Evolutionary conservation across 495 filamentous ascomycete genomes (phyloP).

Genomic region (Daldinia decipiens): DNA sequence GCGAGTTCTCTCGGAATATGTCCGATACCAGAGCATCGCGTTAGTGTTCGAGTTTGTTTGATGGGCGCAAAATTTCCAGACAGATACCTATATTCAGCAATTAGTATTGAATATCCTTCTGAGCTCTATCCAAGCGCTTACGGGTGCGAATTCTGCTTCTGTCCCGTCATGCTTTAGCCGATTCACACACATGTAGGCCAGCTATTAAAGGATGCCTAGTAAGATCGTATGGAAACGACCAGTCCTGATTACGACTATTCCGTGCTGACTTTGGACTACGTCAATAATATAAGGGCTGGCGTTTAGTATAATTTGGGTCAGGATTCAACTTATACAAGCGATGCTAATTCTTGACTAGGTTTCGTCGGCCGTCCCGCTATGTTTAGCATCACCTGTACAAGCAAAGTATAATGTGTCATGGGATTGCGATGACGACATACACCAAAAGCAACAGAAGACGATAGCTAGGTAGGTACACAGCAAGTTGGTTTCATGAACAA

Average conservation of each 20-base stretch:
- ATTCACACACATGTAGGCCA: not conserved
- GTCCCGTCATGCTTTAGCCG: constrained; percentile 12
- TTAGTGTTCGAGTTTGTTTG: constrained; percentile 57
- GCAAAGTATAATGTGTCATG: not conserved
- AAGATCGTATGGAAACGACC: not conserved
- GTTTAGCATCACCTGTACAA: not conserved
- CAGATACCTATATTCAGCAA: constrained; percentile 54
- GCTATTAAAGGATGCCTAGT: not conserved
- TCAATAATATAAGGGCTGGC: not conserved
- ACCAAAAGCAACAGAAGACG: not conserved
- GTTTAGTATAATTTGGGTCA: not conserved
- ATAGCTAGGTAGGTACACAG: not conserved
- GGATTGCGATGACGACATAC: not conserved
- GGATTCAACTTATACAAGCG: not conserved
- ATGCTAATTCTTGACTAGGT: not conserved
- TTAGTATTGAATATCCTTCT: not conserved
- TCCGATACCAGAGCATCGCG: constrained; percentile 63
- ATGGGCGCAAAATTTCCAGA: constrained; percentile 74
- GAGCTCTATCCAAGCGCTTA: constrained; percentile 30
- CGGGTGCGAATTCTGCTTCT: constrained; percentile 21
- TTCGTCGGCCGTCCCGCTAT: not conserved
- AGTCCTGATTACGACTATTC: not conserved
- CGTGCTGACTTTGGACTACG: not conserved
- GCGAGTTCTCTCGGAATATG: constrained; percentile 66
- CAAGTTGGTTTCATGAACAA: not conserved